phyloP scores from a whole-genome alignment of 768 basidiomycete genomes.

The Jaapia argillacea region DNA sequence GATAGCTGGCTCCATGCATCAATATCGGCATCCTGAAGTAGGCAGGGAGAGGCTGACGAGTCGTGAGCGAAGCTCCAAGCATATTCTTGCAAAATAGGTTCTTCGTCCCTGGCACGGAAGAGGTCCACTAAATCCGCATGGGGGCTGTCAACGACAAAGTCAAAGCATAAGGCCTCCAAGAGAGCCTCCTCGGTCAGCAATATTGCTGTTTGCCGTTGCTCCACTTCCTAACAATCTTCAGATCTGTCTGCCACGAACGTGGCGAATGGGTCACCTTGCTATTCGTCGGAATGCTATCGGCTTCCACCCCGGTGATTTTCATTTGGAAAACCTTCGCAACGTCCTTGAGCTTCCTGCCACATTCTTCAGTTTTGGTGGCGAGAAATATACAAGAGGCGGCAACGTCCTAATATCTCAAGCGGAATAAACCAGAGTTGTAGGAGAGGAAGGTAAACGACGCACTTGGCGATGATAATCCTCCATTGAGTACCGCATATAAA shows the following conservation, averaged over 20 bases:
- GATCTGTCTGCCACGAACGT: constrained; percentile 1
- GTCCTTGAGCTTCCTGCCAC: constrained; percentile 77
- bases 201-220: constrained; percentile 59
- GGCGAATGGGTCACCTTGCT: constrained; percentile 42
- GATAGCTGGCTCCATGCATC: constrained; percentile 53
- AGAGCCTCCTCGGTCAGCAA: constrained; percentile 69
- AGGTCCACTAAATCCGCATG: constrained; percentile 69
- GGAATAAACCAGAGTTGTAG: constrained; percentile 4
- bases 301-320: constrained; percentile 44
- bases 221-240: constrained; percentile 48
- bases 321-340: constrained; percentile 68
- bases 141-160: constrained; percentile 70
- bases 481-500: constrained; percentile 82
- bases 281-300: constrained; percentile 46
- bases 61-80: constrained; percentile 86
- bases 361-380: constrained; percentile 89
- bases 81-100: constrained; percentile 49
- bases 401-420: constrained; percentile 48
- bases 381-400: constrained; percentile 83
- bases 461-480: constrained; percentile 77
- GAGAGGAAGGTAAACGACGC: constrained; percentile 13
- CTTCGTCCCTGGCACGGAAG: constrained; percentile 45
- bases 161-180: constrained; percentile 78
- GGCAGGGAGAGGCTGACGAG: too few species aligned
- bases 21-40: too few species aligned